phyloP scores from a whole-genome alignment of 140 eudicot genomes.

The Erigeron philadelphicus region DNA sequence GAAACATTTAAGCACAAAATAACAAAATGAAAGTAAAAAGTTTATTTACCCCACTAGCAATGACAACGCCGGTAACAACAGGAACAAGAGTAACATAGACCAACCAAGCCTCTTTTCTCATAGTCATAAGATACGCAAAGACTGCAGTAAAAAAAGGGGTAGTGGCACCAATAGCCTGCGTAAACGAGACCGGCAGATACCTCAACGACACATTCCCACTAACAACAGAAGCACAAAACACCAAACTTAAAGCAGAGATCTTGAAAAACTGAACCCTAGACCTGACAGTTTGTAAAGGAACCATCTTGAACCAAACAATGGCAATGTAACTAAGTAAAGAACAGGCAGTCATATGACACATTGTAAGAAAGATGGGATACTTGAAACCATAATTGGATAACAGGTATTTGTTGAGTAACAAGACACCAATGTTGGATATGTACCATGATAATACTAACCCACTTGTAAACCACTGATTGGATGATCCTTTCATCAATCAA shows the following conservation, averaged over 20 bases:
- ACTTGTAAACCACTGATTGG: slow-evolving; percentile 54
- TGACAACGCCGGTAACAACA: slow-evolving; percentile 85
- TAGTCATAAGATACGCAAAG: slow-evolving; percentile 74
- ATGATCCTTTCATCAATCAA: slow-evolving; percentile 44
- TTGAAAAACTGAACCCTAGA: slow-evolving; percentile 77
- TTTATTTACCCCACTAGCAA: slow-evolving; percentile 79
- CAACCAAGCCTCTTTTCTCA: slow-evolving; percentile 89
- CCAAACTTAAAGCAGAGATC: slow-evolving; percentile 64
- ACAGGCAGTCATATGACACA: slow-evolving; percentile 98
- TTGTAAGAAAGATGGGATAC: slow-evolving; percentile 87
- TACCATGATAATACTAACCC: slow-evolving; percentile 79
- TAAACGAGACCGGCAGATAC: slow-evolving; percentile 81
- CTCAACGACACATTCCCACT: slow-evolving; percentile 87
- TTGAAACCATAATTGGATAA: slow-evolving; percentile 81
- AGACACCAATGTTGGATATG: slow-evolving; percentile 87
- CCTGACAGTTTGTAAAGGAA: slow-evolving; percentile 72
- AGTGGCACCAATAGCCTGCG: slow-evolving; percentile 91
- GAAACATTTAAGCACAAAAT: background rate
- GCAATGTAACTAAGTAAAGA: slow-evolving; percentile 82
- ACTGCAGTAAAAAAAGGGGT: slow-evolving; percentile 92
- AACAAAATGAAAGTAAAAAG: background rate
- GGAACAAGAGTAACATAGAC: slow-evolving; percentile 72
- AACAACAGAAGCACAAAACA: slow-evolving; percentile 85
- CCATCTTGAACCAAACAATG: slow-evolving; percentile 78
- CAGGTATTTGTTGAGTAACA: slow-evolving; percentile 75